A percentile compares a stretch with the other conserved stretches of the same genome.
These are phyloP conservation scores for Rhodamnia argentea DNA, from an alignment of 345 rosid genomes.

Conservation along the genomic window DNA sequence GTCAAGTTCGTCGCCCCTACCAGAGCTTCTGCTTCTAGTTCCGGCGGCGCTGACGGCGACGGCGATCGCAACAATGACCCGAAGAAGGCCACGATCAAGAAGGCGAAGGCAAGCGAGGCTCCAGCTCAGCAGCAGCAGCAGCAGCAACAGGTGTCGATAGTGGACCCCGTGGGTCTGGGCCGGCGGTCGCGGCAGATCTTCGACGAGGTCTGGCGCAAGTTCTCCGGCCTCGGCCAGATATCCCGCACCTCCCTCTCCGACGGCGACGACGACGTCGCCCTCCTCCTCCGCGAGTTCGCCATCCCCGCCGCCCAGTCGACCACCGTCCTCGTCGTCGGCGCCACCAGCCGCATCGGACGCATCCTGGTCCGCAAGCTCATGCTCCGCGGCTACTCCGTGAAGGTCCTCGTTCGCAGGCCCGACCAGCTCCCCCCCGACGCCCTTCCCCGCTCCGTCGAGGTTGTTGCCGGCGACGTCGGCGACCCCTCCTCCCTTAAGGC, in stretches of 20 bases:
- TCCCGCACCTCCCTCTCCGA: slow-evolving; percentile 70
- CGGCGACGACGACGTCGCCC: slow-evolving; percentile 63
- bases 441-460: slow-evolving; percentile 89
- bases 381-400: slow-evolving; percentile 91
- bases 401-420: slow-evolving; percentile 67
- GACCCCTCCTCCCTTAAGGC: slow-evolving; percentile 56
- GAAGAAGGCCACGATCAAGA: slow-evolving; percentile 1
- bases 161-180: slow-evolving; percentile 73
- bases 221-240: slow-evolving; percentile 90
- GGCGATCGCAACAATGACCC: background rate
- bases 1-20: background rate
- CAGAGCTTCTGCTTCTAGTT: background rate
- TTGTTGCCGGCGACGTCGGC: slow-evolving; percentile 81
- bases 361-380: slow-evolving; percentile 89
- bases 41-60: background rate
- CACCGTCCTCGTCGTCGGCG: slow-evolving; percentile 85
- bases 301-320: slow-evolving; percentile 91
- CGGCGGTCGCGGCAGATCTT: slow-evolving; percentile 82
- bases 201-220: slow-evolving; percentile 94
- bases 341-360: slow-evolving; percentile 91
- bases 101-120: background rate
- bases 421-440: slow-evolving; percentile 58
- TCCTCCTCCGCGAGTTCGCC: slow-evolving; percentile 96
- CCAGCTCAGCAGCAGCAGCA: background rate
- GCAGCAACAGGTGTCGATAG: slow-evolving; percentile 13